A percentile compares a stretch with the other conserved stretches of the same genome.
These are phyloP conservation scores for Xerocomellus chrysenteron DNA, from an alignment of 768 basidiomycete genomes.

Conservation along the genomic window DNA sequence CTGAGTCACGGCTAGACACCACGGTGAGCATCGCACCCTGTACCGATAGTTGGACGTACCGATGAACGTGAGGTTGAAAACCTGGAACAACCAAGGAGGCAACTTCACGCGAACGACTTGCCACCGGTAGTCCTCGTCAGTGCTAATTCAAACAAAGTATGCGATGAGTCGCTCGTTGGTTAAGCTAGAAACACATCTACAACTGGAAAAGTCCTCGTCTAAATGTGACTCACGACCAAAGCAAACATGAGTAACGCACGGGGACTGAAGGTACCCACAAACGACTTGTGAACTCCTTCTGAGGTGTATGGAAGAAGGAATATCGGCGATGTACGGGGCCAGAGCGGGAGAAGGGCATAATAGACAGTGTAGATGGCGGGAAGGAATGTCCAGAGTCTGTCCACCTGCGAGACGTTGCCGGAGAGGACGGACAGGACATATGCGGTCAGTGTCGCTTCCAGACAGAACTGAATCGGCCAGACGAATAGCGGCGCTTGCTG, in stretches of 20 bases:
- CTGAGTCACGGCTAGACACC: conserved; percentile 59
- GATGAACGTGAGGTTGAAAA: conserved; percentile 68
- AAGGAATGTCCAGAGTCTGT: conserved; percentile 77
- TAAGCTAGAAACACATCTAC: conserved; percentile 38
- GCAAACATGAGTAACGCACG: conserved; percentile 74
- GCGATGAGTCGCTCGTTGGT: neutral
- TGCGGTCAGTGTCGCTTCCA: conserved; percentile 43
- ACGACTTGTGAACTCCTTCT: conserved; percentile 34
- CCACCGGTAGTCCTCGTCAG: conserved; percentile 95
- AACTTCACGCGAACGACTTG: conserved; percentile 63
- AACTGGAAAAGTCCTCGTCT: conserved; percentile 77
- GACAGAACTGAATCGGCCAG: conserved; percentile 67
- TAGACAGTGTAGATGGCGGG: conserved; percentile 83
- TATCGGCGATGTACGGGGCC: conserved; percentile 38
- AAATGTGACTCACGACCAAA: conserved; percentile 67
- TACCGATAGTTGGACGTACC: conserved; percentile 37
- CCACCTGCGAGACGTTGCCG: conserved; percentile 83
- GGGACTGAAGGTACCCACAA: conserved; percentile 56
- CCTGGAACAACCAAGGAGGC: conserved; percentile 53
- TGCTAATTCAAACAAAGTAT: conserved; percentile 36
- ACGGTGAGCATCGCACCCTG: neutral
- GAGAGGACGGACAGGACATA: conserved; percentile 67
- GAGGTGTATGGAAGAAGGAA: conserved; percentile 58
- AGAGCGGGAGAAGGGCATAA: conserved; percentile 73
- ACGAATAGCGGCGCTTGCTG: conserved; percentile 38